A percentile compares a stretch with the other conserved stretches of the same genome.
These are phyloP conservation scores for Fusarium sublunatum DNA, from an alignment of 2,329 filamentous ascomycete genomes.

Conservation along the genomic window DNA sequence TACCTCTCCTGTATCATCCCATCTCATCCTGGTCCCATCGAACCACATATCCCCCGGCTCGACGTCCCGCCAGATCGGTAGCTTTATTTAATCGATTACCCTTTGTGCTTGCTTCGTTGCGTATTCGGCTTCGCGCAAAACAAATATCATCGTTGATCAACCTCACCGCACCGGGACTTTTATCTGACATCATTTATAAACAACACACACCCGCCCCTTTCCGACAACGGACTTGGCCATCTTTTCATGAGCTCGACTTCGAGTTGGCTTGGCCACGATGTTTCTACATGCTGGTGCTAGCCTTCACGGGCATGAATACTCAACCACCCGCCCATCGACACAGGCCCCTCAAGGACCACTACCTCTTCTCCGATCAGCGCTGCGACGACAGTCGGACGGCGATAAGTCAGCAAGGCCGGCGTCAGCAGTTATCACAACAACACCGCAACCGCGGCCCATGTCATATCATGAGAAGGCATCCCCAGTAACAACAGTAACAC, in stretches of 20 bases:
- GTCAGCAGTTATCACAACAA: conserved; percentile 24
- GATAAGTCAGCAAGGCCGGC: conserved; percentile 38
- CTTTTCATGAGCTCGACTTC: conserved; percentile 33
- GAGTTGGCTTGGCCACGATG: conserved; percentile 55
- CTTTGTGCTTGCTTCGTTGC: conserved; percentile 15
- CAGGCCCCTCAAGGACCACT: conserved; percentile 51
- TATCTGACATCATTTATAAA: conserved; percentile 1
- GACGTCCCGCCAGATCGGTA: conserved; percentile 42
- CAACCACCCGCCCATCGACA: conserved; percentile 51
- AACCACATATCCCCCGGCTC: conserved; percentile 40
- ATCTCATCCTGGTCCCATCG: conserved; percentile 46
- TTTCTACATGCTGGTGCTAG: conserved; percentile 69
- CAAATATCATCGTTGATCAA: conserved; percentile 35
- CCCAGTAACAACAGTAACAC: conserved; percentile 20
- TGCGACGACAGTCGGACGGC: conserved; percentile 51
- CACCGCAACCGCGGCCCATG: conserved; percentile 34
- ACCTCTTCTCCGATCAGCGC: conserved; percentile 57
- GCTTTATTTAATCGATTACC: conserved; percentile 35
- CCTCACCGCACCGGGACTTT: conserved; percentile 13
- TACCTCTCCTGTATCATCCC: conserved; percentile 33
- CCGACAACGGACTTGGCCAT: conserved; percentile 1
- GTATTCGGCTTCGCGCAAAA: conserved; percentile 36
- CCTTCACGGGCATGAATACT: conserved; percentile 71
- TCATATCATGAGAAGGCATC: conserved; percentile 45
- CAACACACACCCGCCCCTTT: not conserved